These are phyloP conservation scores for Dactylellina haptotyla DNA, from an alignment of 2,329 filamentous ascomycete species.

Conservation along the genomic window DNA sequence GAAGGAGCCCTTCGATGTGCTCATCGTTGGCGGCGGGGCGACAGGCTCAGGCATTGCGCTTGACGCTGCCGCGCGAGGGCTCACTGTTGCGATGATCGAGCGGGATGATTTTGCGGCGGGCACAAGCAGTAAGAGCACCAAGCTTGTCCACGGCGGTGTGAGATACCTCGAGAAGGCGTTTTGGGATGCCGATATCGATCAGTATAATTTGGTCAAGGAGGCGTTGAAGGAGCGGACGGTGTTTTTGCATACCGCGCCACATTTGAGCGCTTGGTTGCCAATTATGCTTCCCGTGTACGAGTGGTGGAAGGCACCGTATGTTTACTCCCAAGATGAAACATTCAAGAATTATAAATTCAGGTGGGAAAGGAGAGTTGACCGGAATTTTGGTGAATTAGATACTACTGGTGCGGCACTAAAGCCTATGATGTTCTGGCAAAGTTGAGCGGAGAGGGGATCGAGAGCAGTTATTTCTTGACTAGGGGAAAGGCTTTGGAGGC, in stretches of 20 bases:
- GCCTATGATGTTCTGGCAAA: conserved; percentile 81
- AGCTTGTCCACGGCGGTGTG: conserved; percentile 80
- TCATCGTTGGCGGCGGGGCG: conserved; percentile 76
- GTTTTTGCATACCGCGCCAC: conserved; percentile 78
- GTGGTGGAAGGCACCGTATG: conserved; percentile 76
- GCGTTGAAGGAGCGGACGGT: conserved; percentile 78
- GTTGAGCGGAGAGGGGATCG: conserved; percentile 80
- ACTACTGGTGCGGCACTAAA: conserved; percentile 82
- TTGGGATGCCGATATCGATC: conserved; percentile 78
- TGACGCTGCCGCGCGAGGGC: conserved; percentile 75
- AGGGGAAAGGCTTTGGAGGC: conserved; percentile 85
- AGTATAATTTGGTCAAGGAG: conserved; percentile 76
- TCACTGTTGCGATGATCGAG: conserved; percentile 77
- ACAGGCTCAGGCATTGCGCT: conserved; percentile 77
- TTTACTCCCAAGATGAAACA: background rate
- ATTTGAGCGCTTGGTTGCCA: conserved; percentile 77
- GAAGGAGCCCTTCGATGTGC: conserved; percentile 69
- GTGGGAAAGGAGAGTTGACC: background rate
- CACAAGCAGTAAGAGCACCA: conserved; percentile 79
- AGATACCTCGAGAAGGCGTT: conserved; percentile 79
- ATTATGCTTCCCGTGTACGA: conserved; percentile 80
- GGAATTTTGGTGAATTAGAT: conserved; percentile 60
- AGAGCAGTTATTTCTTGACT: conserved; percentile 87
- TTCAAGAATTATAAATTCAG: background rate
- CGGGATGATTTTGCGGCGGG: conserved; percentile 78